These are phyloP conservation scores for Candida sithepensis DNA, from an alignment of 805 yeast genomes.

Conservation along the genomic window DNA sequence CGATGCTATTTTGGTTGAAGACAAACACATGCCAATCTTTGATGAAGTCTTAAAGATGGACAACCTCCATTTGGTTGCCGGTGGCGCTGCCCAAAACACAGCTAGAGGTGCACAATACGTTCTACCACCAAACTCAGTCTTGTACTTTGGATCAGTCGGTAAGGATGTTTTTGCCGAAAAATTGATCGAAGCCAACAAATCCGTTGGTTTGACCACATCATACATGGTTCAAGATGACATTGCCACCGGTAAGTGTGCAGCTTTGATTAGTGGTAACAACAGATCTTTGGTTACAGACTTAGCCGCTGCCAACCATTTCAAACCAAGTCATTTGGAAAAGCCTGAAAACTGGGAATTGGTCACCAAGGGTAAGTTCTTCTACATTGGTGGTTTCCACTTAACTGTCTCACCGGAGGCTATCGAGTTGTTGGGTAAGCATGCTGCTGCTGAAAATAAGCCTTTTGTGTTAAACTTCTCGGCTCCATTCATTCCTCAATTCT, in stretches of 20 bases:
- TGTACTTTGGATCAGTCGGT: constrained; percentile 96
- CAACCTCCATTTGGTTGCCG: constrained; percentile 77
- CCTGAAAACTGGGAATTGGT: constrained; percentile 89
- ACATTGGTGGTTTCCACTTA: constrained; percentile 98
- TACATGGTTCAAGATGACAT: constrained; percentile 75
- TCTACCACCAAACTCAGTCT: constrained; percentile 76
- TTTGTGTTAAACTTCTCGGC: constrained; percentile 89
- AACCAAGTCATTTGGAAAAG: constrained; percentile 77
- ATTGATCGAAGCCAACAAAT: constrained; percentile 75
- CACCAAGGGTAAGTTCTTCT: constrained; percentile 74
- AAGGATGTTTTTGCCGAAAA: constrained; percentile 82
- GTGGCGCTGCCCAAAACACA: constrained; percentile 99
- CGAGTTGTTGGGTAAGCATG: constrained; percentile 84
- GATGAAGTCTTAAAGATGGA: constrained; percentile 66
- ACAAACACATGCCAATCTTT: constrained; percentile 80
- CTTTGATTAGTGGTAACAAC: constrained; percentile 75
- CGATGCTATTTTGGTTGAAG: constrained; percentile 87
- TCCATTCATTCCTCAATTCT: constrained; percentile 93
- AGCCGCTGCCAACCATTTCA: constrained; percentile 97
- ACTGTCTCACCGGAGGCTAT: constrained; percentile 98
- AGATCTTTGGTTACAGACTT: constrained; percentile 94
- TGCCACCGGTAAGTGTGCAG: constrained; percentile 98
- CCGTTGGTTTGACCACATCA: constrained; percentile 83
- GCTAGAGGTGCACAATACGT: constrained; percentile 98
- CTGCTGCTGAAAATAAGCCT: constrained; percentile 38